A percentile compares a stretch with the other conserved stretches of the same genome.
phyloP scores from a whole-genome alignment of 2,329 filamentous ascomycete genomes.

The Trichothecium sympodiale region DNA sequence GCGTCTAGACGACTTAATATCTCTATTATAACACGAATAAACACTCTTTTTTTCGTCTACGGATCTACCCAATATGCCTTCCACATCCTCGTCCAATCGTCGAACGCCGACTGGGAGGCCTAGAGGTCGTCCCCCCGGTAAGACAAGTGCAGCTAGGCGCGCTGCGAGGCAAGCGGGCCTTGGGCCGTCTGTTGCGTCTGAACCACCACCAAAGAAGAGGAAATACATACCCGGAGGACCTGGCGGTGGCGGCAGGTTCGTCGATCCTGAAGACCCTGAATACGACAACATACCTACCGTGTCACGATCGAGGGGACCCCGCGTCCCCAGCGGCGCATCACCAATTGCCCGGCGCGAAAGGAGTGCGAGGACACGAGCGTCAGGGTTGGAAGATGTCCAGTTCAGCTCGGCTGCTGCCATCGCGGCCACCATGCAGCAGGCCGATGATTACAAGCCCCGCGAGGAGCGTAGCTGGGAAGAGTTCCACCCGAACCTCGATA shows the following conservation, averaged over 20 bases:
- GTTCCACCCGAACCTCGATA: slow-evolving; percentile 90
- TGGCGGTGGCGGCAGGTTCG: slow-evolving; percentile 74
- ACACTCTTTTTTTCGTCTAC: neutral
- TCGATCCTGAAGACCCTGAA: slow-evolving; percentile 57
- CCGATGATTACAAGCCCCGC: slow-evolving; percentile 91
- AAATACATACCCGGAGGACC: slow-evolving; percentile 80
- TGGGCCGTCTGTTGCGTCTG: slow-evolving; percentile 27
- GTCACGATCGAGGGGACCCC: slow-evolving; percentile 34
- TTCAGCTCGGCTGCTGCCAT: slow-evolving; percentile 84
- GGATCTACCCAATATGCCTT: slow-evolving; percentile 15
- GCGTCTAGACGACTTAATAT: neutral
- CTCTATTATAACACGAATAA: neutral
- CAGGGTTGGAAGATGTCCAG: slow-evolving; percentile 52
- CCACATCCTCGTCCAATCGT: slow-evolving; percentile 26
- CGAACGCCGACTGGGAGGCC: slow-evolving; percentile 31
- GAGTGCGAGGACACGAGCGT: slow-evolving; percentile 41
- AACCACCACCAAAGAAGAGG: slow-evolving; percentile 58
- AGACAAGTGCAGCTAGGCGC: slow-evolving; percentile 26
- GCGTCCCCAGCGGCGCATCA: slow-evolving; percentile 24
- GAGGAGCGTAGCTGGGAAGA: slow-evolving; percentile 97
- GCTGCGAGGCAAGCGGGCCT: slow-evolving; percentile 24
- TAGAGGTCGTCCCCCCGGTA: slow-evolving; percentile 33
- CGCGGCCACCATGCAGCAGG: slow-evolving; percentile 77
- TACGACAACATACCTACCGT: slow-evolving; percentile 26
- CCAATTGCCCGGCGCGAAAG: slow-evolving; percentile 44